Evolutionary conservation across 225 moss, liverwort and hornwort genomes (phyloP).

Genomic region (Ulota crispa): DNA sequence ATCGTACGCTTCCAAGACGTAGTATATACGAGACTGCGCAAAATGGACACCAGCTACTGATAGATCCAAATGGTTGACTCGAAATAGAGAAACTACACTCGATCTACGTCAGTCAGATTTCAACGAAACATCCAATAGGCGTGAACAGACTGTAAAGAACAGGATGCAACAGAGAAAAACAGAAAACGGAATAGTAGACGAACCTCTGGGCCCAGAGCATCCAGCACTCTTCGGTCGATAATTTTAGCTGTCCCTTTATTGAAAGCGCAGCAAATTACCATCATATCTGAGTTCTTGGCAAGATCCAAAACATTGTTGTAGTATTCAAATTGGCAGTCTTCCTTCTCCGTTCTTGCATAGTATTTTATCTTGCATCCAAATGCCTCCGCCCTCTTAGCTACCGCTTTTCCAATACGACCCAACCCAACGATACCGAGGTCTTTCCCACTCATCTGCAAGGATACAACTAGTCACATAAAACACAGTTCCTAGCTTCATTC

Average conservation of each 20-base stretch:
- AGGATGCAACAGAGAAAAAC: neutral
- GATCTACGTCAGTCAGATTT: neutral
- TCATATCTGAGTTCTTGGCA: slow-evolving; percentile 66
- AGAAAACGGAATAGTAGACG: slow-evolving; percentile 14
- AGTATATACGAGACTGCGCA: neutral
- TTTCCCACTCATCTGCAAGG: slow-evolving; percentile 77
- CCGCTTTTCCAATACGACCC: slow-evolving; percentile 77
- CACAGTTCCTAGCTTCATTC: neutral
- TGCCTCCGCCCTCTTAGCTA: slow-evolving; percentile 68
- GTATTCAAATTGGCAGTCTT: slow-evolving; percentile 54
- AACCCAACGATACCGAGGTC: slow-evolving; percentile 80
- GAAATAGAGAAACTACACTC: neutral
- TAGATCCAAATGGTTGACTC: neutral
- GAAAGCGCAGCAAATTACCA: slow-evolving; percentile 61
- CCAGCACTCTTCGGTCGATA: slow-evolving; percentile 70
- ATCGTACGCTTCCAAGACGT: neutral
- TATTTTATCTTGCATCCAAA: slow-evolving; percentile 75
- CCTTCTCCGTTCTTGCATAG: slow-evolving; percentile 64
- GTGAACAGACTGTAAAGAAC: neutral
- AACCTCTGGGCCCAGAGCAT: slow-evolving; percentile 80
- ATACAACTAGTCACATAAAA: neutral
- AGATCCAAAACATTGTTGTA: slow-evolving; percentile 67
- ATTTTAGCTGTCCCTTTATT: slow-evolving; percentile 64
- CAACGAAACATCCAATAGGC: neutral
- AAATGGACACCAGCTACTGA: neutral